Base-by-base conservation (phyloP, 176 grass and related monocot species). In the Hyparrhenia diplandra region DNA sequence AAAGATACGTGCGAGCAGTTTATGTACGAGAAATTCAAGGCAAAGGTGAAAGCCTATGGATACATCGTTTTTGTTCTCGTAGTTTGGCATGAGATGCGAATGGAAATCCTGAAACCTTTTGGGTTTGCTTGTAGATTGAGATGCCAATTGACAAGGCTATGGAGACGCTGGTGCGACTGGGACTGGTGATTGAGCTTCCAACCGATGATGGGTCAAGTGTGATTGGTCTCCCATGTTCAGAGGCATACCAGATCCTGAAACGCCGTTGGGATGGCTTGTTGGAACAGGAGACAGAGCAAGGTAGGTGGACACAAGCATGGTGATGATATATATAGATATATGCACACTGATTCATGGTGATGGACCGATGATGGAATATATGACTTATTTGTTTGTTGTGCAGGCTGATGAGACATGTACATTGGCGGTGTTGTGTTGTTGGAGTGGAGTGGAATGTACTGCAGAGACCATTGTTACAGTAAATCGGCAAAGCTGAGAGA, bases 71-170 rank as follows among this genome's bases (percentile, higher is more conserved):
- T 58, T 12, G 36, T 41, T 87, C 36, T 20, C 28, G 16, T 62
- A 23, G 59, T 62, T 4, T 60, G 57, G 57, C 60, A 21, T 39
- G 42, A 36, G 70, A 74, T 71, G 6, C 3, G 3, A 46, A 49
- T 46, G 43, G 31, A 61, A 30, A 31, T 31, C 31, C 39, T 20
- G 25, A 37, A 30, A 2, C 1, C 8, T 35, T 23, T 65, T 16
- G 13, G 16, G 42, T 61, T 62, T 71, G 17, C 8, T 14, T 84
- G 74, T 71, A 95, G 95, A 94, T 95, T 76, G 95, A 98, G 78
- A 98, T 98, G 95, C 92, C 95, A 10, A 87, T 98, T 18, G 89
- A 98, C 61, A 88, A 93, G 83, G 95, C 90, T 67, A 83, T 93
- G 84, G 86, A 95, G 39, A 98, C 95, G 12, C 71, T 98, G 2